Evolutionary conservation across 257 asterid genomes (phyloP), one percentile per base, ranked within the genome.

Genomic region (Solanum pennellii): DNA sequence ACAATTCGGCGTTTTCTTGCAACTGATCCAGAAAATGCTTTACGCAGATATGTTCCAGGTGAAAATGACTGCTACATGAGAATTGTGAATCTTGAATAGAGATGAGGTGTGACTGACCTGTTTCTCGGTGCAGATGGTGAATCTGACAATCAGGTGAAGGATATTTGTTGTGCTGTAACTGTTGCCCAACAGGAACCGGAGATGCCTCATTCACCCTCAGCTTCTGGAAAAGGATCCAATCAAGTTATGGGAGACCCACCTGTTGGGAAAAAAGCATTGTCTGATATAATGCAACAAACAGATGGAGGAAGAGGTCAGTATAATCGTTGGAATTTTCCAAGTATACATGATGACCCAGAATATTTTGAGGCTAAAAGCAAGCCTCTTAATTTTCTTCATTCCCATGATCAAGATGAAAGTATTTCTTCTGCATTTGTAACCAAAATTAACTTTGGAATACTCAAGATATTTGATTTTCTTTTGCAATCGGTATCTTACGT

Each of bases 41-140:
- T 91, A 94, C 87, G 88, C 89, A 93, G 89, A 91, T 88, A 95
- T 92, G 98, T 88, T 69, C 98, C 98, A 76, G 99, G 99, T 95
- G 82, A 82, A 60, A 83, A 72, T 82, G 60, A 77, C 65, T 82
- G 20, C 44, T 27, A 60, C 60, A 33, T 56, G 83, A 56, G 84
- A 86, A 76, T 71, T 72, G 37, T 84, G 74, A 87, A 66, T 60
- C 37, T 39, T 76, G 66, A 45, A 45, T 25, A 79, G 84, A 45
- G 65, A 79, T 10, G 69, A 80, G 29, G 18, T 21, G 42, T 29
- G 85, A 49, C 44, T 80, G 69, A 29, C 69, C 18, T 49, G 85
- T 49, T 49, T 79, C 31, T 89, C 84, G 41, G 68, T 92, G 92
- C 94, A 97, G 98, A 97, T 89, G 98, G 95, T 52, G 98, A 97